Evolutionary conservation across 2,329 filamentous ascomycete genomes (phyloP).

Genomic region (Trichophyton rubrum): DNA sequence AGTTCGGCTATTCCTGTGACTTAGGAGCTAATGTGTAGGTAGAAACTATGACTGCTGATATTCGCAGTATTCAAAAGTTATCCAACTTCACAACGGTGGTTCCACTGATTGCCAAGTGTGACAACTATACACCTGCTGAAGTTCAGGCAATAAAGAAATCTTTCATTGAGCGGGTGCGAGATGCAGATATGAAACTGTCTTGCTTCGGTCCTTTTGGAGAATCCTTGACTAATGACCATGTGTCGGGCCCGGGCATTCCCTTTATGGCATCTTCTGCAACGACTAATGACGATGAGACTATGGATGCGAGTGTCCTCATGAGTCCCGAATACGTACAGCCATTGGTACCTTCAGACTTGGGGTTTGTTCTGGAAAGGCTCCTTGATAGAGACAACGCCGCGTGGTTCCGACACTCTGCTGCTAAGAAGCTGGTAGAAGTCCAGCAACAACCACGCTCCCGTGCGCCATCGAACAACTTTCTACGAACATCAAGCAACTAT

Average conservation of each 20-base stretch:
- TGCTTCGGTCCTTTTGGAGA: slow-evolving; percentile 43
- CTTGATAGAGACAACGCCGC: slow-evolving; percentile 68
- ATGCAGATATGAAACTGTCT: slow-evolving; percentile 51
- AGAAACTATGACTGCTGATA: slow-evolving; percentile 51
- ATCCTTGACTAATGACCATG: slow-evolving; percentile 15
- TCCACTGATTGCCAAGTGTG: slow-evolving; percentile 65
- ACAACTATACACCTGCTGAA: slow-evolving; percentile 50
- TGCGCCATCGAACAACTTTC: slow-evolving; percentile 8
- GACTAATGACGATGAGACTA: slow-evolving; percentile 60
- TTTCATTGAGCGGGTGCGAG: slow-evolving; percentile 23
- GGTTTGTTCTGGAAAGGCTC: slow-evolving; percentile 54
- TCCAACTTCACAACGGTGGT: slow-evolving; percentile 70
- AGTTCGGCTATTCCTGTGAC: background rate
- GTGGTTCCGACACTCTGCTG: slow-evolving; percentile 70
- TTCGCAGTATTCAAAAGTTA: slow-evolving; percentile 59
- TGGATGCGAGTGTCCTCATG: slow-evolving; percentile 93
- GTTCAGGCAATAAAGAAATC: slow-evolving; percentile 47
- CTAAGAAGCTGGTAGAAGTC: slow-evolving; percentile 70
- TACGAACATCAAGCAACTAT: slow-evolving; percentile 12
- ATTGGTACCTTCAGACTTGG: slow-evolving; percentile 62
- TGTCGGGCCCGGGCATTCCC: slow-evolving; percentile 33
- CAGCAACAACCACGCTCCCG: slow-evolving; percentile 31
- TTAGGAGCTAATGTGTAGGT: background rate
- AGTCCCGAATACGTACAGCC: slow-evolving; percentile 79
- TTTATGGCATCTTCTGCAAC: slow-evolving; percentile 68